phyloP scores from a whole-genome alignment of 768 basidiomycete genomes.

The Leucosporidium creatinivorum region DNA sequence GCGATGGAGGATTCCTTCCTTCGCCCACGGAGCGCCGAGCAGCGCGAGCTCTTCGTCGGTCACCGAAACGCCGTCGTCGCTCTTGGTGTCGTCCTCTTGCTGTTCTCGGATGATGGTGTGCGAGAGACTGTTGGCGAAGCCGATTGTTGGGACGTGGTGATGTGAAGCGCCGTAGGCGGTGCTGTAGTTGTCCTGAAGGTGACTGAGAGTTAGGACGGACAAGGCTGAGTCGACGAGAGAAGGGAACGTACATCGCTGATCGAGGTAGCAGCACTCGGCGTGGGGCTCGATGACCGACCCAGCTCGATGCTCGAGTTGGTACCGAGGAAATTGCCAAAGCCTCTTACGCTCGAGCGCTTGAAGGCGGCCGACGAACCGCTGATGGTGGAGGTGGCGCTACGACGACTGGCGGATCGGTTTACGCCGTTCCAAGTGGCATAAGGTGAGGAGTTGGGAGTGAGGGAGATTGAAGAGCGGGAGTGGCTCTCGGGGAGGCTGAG shows the following conservation, averaged over 20 bases:
- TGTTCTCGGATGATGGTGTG: conserved; percentile 93
- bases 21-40: conserved; percentile 96
- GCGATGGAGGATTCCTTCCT: conserved; percentile 90
- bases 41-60: conserved; percentile 82
- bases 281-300: conserved; percentile 75
- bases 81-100: conserved; percentile 76
- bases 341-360: conserved; percentile 87
- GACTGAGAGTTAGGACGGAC: conserved; percentile 30
- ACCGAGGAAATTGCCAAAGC: conserved; percentile 74
- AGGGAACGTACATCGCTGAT: conserved; percentile 56
- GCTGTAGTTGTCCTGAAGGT: conserved; percentile 43
- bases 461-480: conserved; percentile 24
- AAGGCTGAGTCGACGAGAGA: background rate
- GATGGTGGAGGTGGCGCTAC: conserved; percentile 40
- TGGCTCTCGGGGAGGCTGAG: background rate
- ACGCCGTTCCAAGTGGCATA: conserved; percentile 35
- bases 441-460: conserved; percentile 29
- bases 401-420: conserved; percentile 48
- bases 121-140: conserved; percentile 93
- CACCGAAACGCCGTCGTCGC: conserved; percentile 42
- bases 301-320: conserved; percentile 54
- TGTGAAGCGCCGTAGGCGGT: conserved; percentile 27
- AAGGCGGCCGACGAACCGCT: conserved; percentile 50
- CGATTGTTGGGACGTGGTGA: conserved; percentile 62
- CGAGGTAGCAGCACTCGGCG: conserved; percentile 86